Evolutionary conservation across 768 basidiomycete species (phyloP).

Genomic region (Lactarius evosmus): DNA sequence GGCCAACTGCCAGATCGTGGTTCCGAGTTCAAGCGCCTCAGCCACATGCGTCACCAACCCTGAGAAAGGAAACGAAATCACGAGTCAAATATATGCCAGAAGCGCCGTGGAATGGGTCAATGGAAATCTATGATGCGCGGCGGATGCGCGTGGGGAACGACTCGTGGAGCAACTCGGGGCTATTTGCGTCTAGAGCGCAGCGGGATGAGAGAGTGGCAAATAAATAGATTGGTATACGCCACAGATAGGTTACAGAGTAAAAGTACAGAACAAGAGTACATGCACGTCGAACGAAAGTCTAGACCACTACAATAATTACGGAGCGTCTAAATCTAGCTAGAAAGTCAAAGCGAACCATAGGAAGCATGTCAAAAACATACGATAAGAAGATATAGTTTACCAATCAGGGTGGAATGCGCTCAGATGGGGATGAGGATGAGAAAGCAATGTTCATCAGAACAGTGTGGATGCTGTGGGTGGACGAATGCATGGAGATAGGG

Average conservation of each 20-base stretch:
- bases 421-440: constrained; percentile 14
- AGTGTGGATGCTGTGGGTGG: not conserved
- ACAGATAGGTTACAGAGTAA: not conserved
- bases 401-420: not conserved
- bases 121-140: constrained; percentile 3
- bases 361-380: not conserved
- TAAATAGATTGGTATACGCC: constrained; percentile 6
- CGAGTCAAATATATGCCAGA: not conserved
- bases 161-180: constrained; percentile 2
- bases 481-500: constrained; percentile 10
- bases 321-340: constrained; percentile 21
- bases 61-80: not conserved
- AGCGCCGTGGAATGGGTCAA: not conserved
- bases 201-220: not conserved
- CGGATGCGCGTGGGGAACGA: not conserved
- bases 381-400: constrained; percentile 13
- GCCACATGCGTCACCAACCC: constrained; percentile 20
- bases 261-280: not conserved
- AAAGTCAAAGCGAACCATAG: not conserved
- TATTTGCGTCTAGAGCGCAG: not conserved
- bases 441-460: constrained; percentile 14
- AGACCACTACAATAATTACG: not conserved
- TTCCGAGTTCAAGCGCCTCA: constrained; percentile 1
- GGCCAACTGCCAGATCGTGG: not conserved
- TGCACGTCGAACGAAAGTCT: not conserved